Base-by-base conservation (phyloP, 345 rosid species). In the Bretschneidera sinensis region DNA sequence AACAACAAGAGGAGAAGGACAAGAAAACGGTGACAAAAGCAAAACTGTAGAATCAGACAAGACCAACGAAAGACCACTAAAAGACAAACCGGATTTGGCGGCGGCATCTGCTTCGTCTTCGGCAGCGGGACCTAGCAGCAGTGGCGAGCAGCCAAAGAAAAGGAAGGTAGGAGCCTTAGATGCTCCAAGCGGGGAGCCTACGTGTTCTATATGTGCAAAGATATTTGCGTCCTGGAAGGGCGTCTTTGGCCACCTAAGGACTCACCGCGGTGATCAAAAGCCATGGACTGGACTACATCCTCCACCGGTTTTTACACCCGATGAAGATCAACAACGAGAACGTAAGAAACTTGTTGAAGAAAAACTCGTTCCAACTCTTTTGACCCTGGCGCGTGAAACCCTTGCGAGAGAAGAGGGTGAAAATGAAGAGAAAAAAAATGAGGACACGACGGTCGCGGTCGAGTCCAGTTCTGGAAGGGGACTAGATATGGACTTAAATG, bases 221-320 rank as follows among this genome's bases (percentile, higher is more conserved):
- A 25, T 5, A 2, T 81, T 75, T 19, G 15, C 21, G 24, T 62
- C 71, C 0, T 78, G 76, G 78, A 73, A 75, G 50, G 82, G 67
- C 0, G 70, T 78, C 0, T 75, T 73, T 8, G 80, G 82, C 0
- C 85, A 81, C 7, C 20, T 78, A 64, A 67, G 77, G 39, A 28
- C 53, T 8, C 85, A 80, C 13, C 68, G 52, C 9, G 58, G 61
- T 0, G 60, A 59, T 7, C 60, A 43, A 19, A 50, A 65, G 19
- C 57, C 21, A 15, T 71, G 67, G 7, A 55, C 57, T 28, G n/a
- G n/a, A n/a, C 50, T 48, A 22, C 74, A 64, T 2, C 85, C 85
- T 8, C 82, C 73, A 3, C 76, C 52, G 0, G 63, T 63, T 0
- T 54, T 71, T n/a, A 54, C 59, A 1, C 70, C 60, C 5, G 9